Percentiles rank a stretch among this genome's conserved stretches.
Conservation (phyloP, 1,284 basidiomycete species). For the Pseudomicrostroma phylloplanum region DNA sequence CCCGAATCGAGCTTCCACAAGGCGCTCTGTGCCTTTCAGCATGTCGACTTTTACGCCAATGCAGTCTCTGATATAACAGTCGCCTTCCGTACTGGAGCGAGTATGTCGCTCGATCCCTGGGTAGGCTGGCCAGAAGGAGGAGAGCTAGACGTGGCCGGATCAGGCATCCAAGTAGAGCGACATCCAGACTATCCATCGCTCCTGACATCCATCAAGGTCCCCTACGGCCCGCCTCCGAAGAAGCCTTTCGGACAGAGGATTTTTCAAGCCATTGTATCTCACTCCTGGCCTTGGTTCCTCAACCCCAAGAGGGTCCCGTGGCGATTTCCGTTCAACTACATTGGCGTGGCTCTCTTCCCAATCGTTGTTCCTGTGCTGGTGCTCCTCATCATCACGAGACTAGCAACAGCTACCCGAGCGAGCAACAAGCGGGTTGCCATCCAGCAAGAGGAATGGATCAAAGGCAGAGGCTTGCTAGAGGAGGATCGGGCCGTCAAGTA, state of each 20-base stretch:
- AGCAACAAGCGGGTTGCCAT: conserved; percentile 18
- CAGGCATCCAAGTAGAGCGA: conserved; percentile 6
- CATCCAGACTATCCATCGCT: conserved; percentile 18
- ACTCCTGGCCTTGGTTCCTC: conserved; percentile 24
- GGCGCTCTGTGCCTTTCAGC: conserved; percentile 64
- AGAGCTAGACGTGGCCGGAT: conserved; percentile 10
- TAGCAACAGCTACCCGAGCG: conserved; percentile 17
- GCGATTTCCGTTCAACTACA: conserved; percentile 33
- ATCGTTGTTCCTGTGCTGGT: conserved; percentile 29
- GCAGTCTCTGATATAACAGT: conserved; percentile 53
- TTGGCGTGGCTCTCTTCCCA: conserved; percentile 24
- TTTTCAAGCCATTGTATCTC: background rate
- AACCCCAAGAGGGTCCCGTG: conserved; percentile 31
- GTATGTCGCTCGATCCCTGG: conserved; percentile 29
- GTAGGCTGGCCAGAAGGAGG: conserved; percentile 9
- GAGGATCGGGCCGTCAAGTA: background rate
- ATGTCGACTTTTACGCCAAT: conserved; percentile 77
- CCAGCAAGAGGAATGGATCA: conserved; percentile 22
- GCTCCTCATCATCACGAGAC: conserved; percentile 20
- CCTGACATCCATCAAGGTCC: conserved; percentile 11
- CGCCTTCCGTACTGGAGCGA: conserved; percentile 31
- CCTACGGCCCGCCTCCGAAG: background rate
- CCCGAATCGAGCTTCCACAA: conserved; percentile 70
- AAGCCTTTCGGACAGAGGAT: background rate
- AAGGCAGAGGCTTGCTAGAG: conserved; percentile 14